phyloP scores from a whole-genome alignment of 768 basidiomycete species.

The Psilocybe sp. region DNA sequence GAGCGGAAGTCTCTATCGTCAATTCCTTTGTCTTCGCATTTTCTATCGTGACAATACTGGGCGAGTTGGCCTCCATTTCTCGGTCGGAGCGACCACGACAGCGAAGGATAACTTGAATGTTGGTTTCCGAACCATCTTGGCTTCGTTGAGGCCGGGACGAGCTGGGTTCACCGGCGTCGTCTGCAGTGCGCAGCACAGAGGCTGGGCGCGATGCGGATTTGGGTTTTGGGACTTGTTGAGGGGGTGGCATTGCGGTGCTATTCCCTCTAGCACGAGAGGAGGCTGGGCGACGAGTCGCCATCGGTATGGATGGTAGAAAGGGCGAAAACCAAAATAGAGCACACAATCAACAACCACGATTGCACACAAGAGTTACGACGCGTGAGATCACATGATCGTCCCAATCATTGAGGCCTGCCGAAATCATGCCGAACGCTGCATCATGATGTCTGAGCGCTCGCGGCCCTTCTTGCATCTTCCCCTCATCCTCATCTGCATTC shows the following conservation, averaged over 20 bases:
- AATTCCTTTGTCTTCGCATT: conserved; percentile 76
- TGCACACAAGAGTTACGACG: conserved; percentile 6
- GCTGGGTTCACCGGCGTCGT: conserved; percentile 4
- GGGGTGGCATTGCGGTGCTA: conserved; percentile 25
- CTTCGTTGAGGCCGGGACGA: conserved; percentile 14
- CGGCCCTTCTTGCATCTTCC: not conserved
- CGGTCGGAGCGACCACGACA: conserved; percentile 84
- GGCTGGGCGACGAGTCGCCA: conserved; percentile 64
- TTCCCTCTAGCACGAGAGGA: conserved; percentile 45
- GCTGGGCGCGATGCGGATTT: conserved; percentile 47
- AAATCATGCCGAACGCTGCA: not conserved
- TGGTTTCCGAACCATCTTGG: conserved; percentile 60
- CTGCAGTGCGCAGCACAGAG: conserved; percentile 19
- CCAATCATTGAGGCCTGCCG: conserved; percentile 1
- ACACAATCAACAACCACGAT: not conserved
- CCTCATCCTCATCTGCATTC: not conserved
- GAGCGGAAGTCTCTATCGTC: conserved; percentile 75
- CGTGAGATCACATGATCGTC: conserved; percentile 18
- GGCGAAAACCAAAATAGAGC: conserved; percentile 3
- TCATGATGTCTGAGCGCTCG: not conserved
- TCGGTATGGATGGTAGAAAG: conserved; percentile 22
- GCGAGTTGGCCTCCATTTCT: conserved; percentile 83
- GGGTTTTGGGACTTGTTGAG: conserved; percentile 38
- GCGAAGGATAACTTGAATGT: conserved; percentile 92
- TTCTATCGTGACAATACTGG: conserved; percentile 77